phyloP scores from a whole-genome alignment of 2,329 filamentous ascomycete genomes.

The Xylariaceae sp. region DNA sequence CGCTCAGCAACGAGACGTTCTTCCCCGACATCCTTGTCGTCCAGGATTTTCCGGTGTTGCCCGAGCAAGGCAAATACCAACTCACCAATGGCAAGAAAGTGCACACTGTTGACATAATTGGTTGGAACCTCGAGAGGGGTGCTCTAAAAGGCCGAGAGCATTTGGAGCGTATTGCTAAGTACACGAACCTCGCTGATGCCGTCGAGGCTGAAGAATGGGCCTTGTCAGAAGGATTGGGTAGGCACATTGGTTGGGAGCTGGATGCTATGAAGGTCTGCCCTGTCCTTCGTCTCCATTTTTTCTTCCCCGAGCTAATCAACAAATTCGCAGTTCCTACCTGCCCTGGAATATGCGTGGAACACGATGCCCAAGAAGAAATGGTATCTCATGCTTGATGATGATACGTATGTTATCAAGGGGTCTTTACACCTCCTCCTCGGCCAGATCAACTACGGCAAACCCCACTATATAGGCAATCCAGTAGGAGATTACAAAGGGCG shows the following conservation, averaged over 20 bases:
- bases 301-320: conserved; percentile 8
- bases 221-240: conserved; percentile 31
- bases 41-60: conserved; percentile 46
- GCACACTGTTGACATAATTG: conserved; percentile 31
- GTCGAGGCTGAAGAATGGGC: conserved; percentile 34
- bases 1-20: conserved; percentile 40
- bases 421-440: conserved; percentile 48
- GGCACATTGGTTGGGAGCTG: conserved; percentile 34
- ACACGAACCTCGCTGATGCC: conserved; percentile 30
- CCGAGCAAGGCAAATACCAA: conserved; percentile 23
- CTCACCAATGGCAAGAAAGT: conserved; percentile 28
- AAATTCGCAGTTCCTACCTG: conserved; percentile 48
- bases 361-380: conserved; percentile 54
- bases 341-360: conserved; percentile 51
- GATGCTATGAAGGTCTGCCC: conserved; percentile 36
- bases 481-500: conserved; percentile 55
- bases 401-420: conserved; percentile 52
- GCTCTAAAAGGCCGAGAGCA: conserved; percentile 28
- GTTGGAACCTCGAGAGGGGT: conserved; percentile 32
- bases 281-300: neutral
- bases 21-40: conserved; percentile 47
- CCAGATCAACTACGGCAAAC: conserved; percentile 45
- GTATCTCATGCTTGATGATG: conserved; percentile 58
- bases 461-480: conserved; percentile 55
- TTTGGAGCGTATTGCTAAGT: conserved; percentile 32